Evolutionary conservation across 768 basidiomycete species (phyloP).

Genomic region (Russula olivacea): DNA sequence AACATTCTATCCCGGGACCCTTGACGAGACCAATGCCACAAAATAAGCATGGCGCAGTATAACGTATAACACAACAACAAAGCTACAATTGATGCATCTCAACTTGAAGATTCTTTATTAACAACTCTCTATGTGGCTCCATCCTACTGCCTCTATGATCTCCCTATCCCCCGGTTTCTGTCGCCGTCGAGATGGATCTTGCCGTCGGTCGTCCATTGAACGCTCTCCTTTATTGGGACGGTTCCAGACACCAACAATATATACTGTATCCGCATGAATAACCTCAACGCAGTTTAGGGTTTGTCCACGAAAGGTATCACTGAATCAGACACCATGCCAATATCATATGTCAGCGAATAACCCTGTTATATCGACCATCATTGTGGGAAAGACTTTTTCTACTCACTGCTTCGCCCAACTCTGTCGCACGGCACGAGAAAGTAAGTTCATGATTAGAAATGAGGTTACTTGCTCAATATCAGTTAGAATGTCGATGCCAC

Average conservation of each 20-base stretch:
- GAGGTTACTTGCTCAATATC: constrained; percentile 3
- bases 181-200: too few species aligned
- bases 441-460: not conserved
- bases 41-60: too few species aligned
- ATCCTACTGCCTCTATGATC: too few species aligned
- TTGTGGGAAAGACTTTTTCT: not conserved
- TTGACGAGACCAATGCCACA: too few species aligned
- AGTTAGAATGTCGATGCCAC: not conserved
- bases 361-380: not conserved
- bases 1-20: too few species aligned
- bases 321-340: constrained; percentile 1
- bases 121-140: too few species aligned
- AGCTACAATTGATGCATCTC: too few species aligned
- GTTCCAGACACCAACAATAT: constrained; percentile 13
- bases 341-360: not conserved
- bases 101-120: too few species aligned
- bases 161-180: too few species aligned
- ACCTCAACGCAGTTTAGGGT: not conserved
- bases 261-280: constrained; percentile 1
- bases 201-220: too few species aligned
- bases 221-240: not conserved
- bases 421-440: not conserved
- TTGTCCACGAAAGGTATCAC: not conserved
- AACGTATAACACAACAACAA: too few species aligned
- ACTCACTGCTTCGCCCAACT: constrained; percentile 13